These are phyloP conservation scores for Moesziomyces globuligerus DNA, from an alignment of 1,284 basidiomycete species.

Conservation along the genomic window DNA sequence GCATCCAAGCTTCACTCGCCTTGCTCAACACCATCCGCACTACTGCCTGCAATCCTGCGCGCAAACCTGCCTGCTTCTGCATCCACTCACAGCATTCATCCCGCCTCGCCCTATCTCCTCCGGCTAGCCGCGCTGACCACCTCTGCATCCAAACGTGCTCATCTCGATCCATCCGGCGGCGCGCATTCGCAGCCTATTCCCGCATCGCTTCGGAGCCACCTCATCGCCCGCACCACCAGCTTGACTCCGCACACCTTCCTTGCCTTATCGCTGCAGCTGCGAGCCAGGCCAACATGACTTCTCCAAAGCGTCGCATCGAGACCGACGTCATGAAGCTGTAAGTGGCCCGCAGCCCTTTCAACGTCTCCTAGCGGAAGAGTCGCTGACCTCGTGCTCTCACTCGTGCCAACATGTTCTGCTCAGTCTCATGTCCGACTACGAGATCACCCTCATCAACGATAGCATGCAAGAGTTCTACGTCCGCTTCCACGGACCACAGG, in stretches of 20 bases:
- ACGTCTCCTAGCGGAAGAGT: no score
- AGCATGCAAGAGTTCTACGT: constrained; percentile 99
- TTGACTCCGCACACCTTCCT: no score
- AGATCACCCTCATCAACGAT: constrained; percentile 96
- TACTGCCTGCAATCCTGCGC: no score
- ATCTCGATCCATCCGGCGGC: no score
- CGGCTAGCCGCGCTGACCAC: neutral
- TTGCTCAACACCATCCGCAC: neutral
- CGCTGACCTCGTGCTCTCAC: neutral
- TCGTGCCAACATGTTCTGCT: neutral
- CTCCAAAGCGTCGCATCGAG: constrained; percentile 92
- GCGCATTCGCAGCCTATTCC: no score
- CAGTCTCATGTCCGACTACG: constrained; percentile 69
- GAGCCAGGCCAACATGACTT: constrained; percentile 68
- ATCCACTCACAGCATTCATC: neutral
- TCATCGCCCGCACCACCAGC: no score
- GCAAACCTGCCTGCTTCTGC: no score
- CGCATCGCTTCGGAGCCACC: no score
- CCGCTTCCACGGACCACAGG: constrained; percentile 88
- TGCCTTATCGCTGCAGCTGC: neutral
- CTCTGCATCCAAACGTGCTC: neutral
- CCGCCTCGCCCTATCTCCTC: neutral
- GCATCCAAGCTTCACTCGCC: neutral
- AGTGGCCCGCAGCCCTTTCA: constrained; percentile 67
- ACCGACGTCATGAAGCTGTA: constrained; percentile 99